Evolutionary conservation across 2,329 filamentous ascomycete species (phyloP), one percentile per base, ranked within the genome.

Genomic region (Didymella lethalis): DNA sequence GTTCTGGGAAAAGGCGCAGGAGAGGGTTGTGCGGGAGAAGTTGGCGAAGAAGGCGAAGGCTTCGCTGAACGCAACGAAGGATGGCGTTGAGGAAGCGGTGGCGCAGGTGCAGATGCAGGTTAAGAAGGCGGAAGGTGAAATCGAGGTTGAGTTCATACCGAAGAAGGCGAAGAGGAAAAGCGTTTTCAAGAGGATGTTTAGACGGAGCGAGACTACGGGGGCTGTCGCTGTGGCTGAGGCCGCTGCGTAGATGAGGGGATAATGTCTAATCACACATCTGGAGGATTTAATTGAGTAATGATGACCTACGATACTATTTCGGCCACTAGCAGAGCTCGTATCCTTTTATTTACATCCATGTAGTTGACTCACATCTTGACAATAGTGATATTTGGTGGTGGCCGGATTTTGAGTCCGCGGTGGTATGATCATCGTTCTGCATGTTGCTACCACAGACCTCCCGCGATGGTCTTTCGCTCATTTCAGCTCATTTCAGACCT

Each of bases 1-100:
- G 26, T 76, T 69, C 41, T 75, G 71, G 72, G 64, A 68, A 41
- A 59, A 60, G 44, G 70, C 71, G 45, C 73, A 76, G 54, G 69
- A 74, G 54, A 63, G 62, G 36, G 63, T 66, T 18, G 68, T 74
- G 1, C 61, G 55, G 41, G 70, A 71, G 51, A 59, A 57, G 28
- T 56, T 64, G 8, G 53, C 57, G 23, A 57, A 26, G 31, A 32
- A 32, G 31, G 31, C 31, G 12, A 32, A 32, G 12, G 31, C 6
- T 4, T 16, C 12, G 31, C 12, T 23, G 23, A 23, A 23, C 23
- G 23, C 23, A 23, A 44, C 23, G 36, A 57, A 48, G 11, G 52
- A 41, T 32, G 23, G 6, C 1, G 25, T n/a, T n/a, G 23, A 26
- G 14, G 25, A 28, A 20, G 41, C 7, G 2, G 54, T 56, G 28